These are phyloP conservation scores for Diplodia intermedia DNA, from an alignment of 2,329 filamentous ascomycete genomes.

Conservation along the genomic window DNA sequence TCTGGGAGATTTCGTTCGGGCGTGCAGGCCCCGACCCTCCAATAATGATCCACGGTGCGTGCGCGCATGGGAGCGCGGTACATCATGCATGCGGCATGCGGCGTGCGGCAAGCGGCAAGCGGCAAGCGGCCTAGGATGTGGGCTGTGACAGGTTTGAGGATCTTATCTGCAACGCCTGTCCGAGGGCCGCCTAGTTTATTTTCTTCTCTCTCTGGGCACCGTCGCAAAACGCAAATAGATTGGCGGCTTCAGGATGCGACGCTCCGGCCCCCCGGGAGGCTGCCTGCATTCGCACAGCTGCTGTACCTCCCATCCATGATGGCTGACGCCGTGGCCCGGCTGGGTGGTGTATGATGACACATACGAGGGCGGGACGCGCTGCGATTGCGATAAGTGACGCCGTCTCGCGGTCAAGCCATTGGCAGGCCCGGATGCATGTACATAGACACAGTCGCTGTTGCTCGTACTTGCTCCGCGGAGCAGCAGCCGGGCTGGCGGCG, in stretches of 20 bases:
- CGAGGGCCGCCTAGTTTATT: not conserved
- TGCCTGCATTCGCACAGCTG: not conserved
- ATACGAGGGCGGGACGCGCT: not conserved
- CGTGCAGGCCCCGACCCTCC: not conserved
- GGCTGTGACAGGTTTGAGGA: not conserved
- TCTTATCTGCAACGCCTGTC: conserved; percentile 16
- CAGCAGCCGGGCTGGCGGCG: not conserved
- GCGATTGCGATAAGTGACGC: conserved; percentile 10
- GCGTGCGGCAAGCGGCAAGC: conserved; percentile 14
- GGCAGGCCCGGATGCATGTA: not conserved
- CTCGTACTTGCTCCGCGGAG: not conserved
- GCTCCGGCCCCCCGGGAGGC: conserved; percentile 2
- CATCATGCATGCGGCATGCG: conserved; percentile 19
- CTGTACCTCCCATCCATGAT: not conserved
- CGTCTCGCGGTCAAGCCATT: not conserved
- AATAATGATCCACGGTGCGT: conserved; percentile 23
- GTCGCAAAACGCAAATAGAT: conserved; percentile 18
- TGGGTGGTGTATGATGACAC: conserved; percentile 2
- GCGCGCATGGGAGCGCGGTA: conserved; percentile 18
- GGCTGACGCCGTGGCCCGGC: not conserved
- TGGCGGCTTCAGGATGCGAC: conserved; percentile 1
- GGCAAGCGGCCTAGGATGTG: not conserved
- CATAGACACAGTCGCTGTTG: not conserved
- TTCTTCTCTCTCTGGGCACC: not conserved
- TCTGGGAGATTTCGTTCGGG: conserved; percentile 10